Evolutionary conservation across 2,329 filamentous ascomycete species (phyloP).

Genomic region (Colletotrichum paranaense): DNA sequence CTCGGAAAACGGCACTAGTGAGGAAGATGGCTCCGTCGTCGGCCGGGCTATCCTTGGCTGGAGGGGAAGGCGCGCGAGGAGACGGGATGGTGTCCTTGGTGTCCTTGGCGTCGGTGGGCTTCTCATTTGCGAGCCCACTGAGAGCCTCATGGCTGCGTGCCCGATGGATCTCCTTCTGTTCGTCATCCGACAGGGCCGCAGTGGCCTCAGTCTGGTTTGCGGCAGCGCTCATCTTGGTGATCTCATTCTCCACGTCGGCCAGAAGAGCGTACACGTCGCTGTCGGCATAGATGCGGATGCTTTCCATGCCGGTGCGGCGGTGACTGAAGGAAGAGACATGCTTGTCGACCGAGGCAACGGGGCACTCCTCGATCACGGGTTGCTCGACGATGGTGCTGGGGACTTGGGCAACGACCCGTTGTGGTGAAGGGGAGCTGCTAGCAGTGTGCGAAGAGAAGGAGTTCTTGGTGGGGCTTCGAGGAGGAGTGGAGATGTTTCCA

Average conservation of each 20-base stretch:
- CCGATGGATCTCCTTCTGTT: constrained; percentile 57
- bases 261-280: constrained; percentile 75
- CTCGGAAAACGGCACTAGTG: constrained; percentile 38
- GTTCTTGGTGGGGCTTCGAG: constrained; percentile 67
- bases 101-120: constrained; percentile 40
- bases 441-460: constrained; percentile 46
- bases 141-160: constrained; percentile 64
- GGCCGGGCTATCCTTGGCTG: constrained; percentile 30
- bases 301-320: constrained; percentile 64
- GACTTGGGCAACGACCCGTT: constrained; percentile 63
- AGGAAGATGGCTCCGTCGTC: constrained; percentile 34
- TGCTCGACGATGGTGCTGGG: constrained; percentile 68
- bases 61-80: constrained; percentile 40
- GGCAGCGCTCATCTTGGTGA: constrained; percentile 55
- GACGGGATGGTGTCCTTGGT: constrained; percentile 45
- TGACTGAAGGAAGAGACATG: constrained; percentile 41
- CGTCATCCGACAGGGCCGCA: constrained; percentile 45
- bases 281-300: constrained; percentile 76
- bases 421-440: constrained; percentile 59
- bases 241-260: constrained; percentile 73
- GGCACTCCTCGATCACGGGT: constrained; percentile 58
- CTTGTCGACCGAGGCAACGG: constrained; percentile 39
- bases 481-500: constrained; percentile 65
- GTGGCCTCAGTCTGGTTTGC: constrained; percentile 48
- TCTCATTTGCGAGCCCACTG: constrained; percentile 43